phyloP scores from a whole-genome alignment of 2,329 filamentous ascomycete genomes.

The Zasmidium cellare region DNA sequence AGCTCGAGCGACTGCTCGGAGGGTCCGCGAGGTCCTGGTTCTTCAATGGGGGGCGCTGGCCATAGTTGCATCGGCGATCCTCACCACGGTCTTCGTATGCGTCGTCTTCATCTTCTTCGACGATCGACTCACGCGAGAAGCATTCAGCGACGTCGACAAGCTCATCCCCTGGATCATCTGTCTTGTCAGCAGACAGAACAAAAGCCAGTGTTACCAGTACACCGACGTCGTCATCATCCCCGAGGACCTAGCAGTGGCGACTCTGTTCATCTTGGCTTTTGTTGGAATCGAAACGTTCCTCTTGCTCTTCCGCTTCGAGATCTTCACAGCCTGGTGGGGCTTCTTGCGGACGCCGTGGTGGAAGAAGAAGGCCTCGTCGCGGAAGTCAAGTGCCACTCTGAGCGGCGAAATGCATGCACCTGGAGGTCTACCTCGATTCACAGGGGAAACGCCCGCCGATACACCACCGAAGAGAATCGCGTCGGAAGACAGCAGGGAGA shows the following conservation, averaged over 20 bases:
- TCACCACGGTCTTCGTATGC: conserved; percentile 26
- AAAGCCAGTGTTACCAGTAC: conserved; percentile 17
- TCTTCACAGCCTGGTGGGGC: conserved; percentile 23
- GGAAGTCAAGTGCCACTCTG: conserved; percentile 1
- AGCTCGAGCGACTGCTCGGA: conserved; percentile 67
- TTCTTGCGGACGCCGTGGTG: conserved; percentile 10
- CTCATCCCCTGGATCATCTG: conserved; percentile 30
- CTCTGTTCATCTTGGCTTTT: conserved; percentile 26
- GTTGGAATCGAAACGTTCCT: conserved; percentile 28
- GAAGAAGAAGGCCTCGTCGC: conserved; percentile 8
- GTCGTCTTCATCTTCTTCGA: conserved; percentile 28
- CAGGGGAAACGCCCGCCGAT: too few species aligned
- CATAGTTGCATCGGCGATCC: conserved; percentile 75
- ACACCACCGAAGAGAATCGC: too few species aligned
- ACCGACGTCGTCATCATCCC: conserved; percentile 23
- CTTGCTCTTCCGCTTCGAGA: conserved; percentile 22
- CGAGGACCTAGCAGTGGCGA: conserved; percentile 21
- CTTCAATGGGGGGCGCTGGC: conserved; percentile 83
- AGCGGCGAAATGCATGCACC: too few species aligned
- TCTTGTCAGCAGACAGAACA: conserved; percentile 23
- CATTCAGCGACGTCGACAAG: conserved; percentile 22
- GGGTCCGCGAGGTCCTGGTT: conserved; percentile 74
- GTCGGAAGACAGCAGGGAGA: too few species aligned
- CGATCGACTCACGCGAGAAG: conserved; percentile 16
- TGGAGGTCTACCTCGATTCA: too few species aligned